Evolutionary conservation across 192 early-diverging fungal genomes (phyloP).

Genomic region (Phycomyces nitens): DNA sequence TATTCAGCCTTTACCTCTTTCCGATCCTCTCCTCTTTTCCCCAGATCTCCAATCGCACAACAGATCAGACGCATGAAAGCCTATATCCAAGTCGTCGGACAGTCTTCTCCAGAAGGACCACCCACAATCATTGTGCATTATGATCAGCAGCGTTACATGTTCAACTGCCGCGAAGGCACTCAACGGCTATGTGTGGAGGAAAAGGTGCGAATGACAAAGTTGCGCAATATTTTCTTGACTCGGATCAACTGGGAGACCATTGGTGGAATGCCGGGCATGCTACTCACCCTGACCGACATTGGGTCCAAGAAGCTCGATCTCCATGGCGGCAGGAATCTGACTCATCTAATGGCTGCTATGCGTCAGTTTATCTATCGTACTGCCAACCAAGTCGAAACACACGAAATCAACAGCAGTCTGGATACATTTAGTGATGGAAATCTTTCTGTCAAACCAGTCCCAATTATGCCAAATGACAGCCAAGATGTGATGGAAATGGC

Average conservation of each 20-base stretch:
- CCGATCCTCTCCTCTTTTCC: background rate
- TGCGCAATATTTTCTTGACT: slow-evolving; percentile 77
- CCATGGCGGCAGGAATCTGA: slow-evolving; percentile 75
- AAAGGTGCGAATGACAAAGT: slow-evolving; percentile 64
- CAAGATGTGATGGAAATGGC: no score
- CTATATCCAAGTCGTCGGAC: slow-evolving; percentile 49
- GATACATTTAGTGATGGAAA: slow-evolving; percentile 62
- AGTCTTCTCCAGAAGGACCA: slow-evolving; percentile 41
- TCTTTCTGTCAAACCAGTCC: slow-evolving; percentile 59
- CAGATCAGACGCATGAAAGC: slow-evolving; percentile 45
- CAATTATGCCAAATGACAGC: background rate
- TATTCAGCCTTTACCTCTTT: background rate
- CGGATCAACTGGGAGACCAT: slow-evolving; percentile 79
- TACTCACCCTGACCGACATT: slow-evolving; percentile 83
- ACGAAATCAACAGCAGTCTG: slow-evolving; percentile 49
- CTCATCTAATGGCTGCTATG: slow-evolving; percentile 73
- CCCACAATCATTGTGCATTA: slow-evolving; percentile 76
- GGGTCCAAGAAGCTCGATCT: slow-evolving; percentile 60
- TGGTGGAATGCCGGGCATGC: slow-evolving; percentile 91
- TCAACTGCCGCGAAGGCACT: slow-evolving; percentile 91
- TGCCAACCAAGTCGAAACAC: slow-evolving; percentile 46
- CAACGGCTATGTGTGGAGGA: slow-evolving; percentile 85
- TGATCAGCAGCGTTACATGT: slow-evolving; percentile 75
- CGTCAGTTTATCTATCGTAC: slow-evolving; percentile 75
- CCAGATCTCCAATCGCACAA: background rate